phyloP scores from a whole-genome alignment of 1,284 basidiomycete genomes.

The Exobasidium rhododendri region DNA sequence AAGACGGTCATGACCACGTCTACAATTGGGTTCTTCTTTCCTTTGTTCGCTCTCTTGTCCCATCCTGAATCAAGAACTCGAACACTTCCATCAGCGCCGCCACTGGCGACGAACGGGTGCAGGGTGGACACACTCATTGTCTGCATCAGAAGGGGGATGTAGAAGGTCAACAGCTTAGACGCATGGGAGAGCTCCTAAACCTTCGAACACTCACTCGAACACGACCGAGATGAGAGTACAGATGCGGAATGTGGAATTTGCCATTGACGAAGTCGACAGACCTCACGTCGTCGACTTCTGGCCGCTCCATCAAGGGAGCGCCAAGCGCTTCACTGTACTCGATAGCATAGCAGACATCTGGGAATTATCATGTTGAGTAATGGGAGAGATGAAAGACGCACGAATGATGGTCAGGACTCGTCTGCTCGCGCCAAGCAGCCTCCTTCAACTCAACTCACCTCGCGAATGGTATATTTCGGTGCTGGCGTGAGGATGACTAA shows the following conservation, averaged over 20 bases:
- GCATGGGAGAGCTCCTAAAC: background rate
- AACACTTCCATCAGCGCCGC: constrained; percentile 5
- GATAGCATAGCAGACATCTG: constrained; percentile 4
- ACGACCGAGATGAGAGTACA: constrained; percentile 7
- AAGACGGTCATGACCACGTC: background rate
- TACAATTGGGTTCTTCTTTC: background rate
- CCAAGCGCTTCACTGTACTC: background rate
- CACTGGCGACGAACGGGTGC: constrained; percentile 7
- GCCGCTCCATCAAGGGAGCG: constrained; percentile 42
- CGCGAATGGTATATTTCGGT: background rate
- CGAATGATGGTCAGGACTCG: background rate
- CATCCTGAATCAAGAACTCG: background rate
- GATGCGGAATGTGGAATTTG: background rate
- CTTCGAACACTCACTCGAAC: too few relatives aligned
- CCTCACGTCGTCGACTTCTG: constrained; percentile 78
- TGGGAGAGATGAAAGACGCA: constrained; percentile 1
- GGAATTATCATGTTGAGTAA: background rate
- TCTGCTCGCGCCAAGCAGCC: too few relatives aligned
- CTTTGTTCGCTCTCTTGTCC: background rate
- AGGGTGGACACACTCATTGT: too few relatives aligned
- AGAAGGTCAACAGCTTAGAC: too few relatives aligned
- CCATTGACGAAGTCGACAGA: constrained; percentile 70
- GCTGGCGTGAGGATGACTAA: background rate
- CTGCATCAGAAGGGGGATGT: too few relatives aligned
- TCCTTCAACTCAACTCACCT: background rate